Evolutionary conservation across 495 filamentous ascomycete species (phyloP).

Genomic region (Aspergillus nanangensis): DNA sequence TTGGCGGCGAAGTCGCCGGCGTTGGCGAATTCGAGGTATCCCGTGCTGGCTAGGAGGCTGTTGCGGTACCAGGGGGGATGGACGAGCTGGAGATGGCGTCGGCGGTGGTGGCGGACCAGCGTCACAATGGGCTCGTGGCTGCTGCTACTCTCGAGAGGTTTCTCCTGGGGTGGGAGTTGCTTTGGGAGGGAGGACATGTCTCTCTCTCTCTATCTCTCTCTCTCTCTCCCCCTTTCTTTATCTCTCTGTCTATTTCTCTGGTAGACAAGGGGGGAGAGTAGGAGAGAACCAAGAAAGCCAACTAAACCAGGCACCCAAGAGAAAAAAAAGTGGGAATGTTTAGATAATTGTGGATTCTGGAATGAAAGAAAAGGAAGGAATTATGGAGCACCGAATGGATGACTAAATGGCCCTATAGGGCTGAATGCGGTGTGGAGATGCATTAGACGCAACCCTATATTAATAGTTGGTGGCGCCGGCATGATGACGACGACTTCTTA

Average conservation of each 20-base stretch:
- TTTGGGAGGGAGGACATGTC: neutral
- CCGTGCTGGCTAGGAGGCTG: slow-evolving; percentile 42
- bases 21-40: slow-evolving; percentile 49
- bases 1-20: slow-evolving; percentile 51
- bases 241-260: neutral
- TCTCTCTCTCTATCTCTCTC: too few species aligned
- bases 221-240: too few species aligned
- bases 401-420: too few species aligned
- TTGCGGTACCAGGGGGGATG: slow-evolving; percentile 39
- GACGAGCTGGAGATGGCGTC: slow-evolving; percentile 14
- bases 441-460: too few species aligned
- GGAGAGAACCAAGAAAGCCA: neutral
- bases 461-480: too few species aligned
- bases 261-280: neutral
- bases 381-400: too few species aligned
- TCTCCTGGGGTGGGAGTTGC: neutral
- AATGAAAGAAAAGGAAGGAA: too few species aligned
- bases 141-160: slow-evolving; percentile 1
- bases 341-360: too few species aligned
- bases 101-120: slow-evolving; percentile 13
- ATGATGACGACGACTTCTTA: too few species aligned
- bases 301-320: too few species aligned
- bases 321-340: too few species aligned
- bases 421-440: too few species aligned
- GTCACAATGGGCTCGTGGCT: slow-evolving; percentile 10